Conservation (phyloP, 768 basidiomycete species). For the Russula sp. region DNA sequence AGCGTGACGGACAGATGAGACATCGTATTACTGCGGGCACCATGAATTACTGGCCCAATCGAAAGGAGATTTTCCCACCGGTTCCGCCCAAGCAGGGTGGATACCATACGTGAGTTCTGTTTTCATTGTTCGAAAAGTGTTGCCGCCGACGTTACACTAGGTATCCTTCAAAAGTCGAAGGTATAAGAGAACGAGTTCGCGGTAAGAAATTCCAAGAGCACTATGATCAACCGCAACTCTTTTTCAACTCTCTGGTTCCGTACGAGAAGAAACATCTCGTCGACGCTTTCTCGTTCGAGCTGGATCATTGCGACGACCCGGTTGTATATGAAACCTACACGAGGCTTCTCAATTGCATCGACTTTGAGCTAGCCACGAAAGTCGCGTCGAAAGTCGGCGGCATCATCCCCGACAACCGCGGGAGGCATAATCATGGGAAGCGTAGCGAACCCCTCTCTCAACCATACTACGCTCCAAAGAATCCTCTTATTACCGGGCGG, state of each 20-base stretch:
- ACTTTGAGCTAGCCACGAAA: slow-evolving; percentile 64
- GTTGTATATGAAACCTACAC: slow-evolving; percentile 67
- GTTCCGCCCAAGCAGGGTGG: slow-evolving; percentile 52
- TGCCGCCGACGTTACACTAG: slow-evolving; percentile 36
- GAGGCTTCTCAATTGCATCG: slow-evolving; percentile 65
- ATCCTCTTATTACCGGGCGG: slow-evolving; percentile 59
- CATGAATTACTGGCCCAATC: slow-evolving; percentile 84
- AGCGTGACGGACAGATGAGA: slow-evolving; percentile 60
- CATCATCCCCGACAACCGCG: slow-evolving; percentile 50
- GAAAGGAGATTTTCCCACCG: slow-evolving; percentile 51
- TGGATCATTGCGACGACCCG: slow-evolving; percentile 78
- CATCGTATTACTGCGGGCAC: slow-evolving; percentile 55
- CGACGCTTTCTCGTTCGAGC: slow-evolving; percentile 73
- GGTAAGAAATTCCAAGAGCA: slow-evolving; percentile 79
- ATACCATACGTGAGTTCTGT: slow-evolving; percentile 44
- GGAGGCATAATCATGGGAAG: slow-evolving; percentile 55
- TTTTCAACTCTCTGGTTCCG: slow-evolving; percentile 73
- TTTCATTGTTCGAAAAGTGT: not conserved
- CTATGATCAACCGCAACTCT: slow-evolving; percentile 70
- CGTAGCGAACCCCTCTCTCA: slow-evolving; percentile 59
- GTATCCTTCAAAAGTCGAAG: slow-evolving; percentile 48
- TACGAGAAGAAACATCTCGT: slow-evolving; percentile 73
- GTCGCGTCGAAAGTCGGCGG: slow-evolving; percentile 68
- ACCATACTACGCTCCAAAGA: slow-evolving; percentile 49
- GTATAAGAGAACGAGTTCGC: slow-evolving; percentile 58